These are phyloP conservation scores for Cordyceps pruinosa DNA, from an alignment of 2,329 filamentous ascomycete genomes.

Conservation along the genomic window DNA sequence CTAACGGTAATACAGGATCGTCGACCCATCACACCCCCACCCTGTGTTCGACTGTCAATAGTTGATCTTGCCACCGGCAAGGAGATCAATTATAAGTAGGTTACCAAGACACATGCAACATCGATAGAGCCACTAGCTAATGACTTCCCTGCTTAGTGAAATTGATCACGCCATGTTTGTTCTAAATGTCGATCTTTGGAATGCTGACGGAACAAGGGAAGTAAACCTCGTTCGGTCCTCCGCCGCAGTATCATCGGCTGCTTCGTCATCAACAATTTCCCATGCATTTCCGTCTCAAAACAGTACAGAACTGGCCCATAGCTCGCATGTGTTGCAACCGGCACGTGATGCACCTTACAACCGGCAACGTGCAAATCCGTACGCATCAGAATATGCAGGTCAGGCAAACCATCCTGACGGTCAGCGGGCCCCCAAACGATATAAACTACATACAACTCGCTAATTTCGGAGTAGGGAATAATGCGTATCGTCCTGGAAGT, in stretches of 20 bases:
- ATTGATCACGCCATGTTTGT: slow-evolving; percentile 41
- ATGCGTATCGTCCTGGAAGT: slow-evolving; percentile 25
- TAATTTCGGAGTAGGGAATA: slow-evolving; percentile 15
- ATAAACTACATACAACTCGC: neutral
- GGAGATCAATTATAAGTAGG: slow-evolving; percentile 78
- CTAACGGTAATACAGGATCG: slow-evolving; percentile 59
- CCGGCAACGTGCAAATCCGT: slow-evolving; percentile 21
- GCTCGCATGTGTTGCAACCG: slow-evolving; percentile 21
- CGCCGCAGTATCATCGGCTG: slow-evolving; percentile 19
- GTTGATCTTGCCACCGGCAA: slow-evolving; percentile 66
- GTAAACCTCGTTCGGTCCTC: slow-evolving; percentile 56
- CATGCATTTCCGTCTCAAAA: neutral
- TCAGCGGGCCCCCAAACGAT: slow-evolving; percentile 13
- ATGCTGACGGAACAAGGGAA: slow-evolving; percentile 56
- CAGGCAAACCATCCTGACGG: slow-evolving; percentile 27
- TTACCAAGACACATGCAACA: slow-evolving; percentile 13
- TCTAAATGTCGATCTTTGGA: slow-evolving; percentile 61
- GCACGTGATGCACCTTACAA: slow-evolving; percentile 30
- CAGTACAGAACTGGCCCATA: neutral
- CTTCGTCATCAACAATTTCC: neutral
- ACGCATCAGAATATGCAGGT: slow-evolving; percentile 27
- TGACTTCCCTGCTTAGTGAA: slow-evolving; percentile 21
- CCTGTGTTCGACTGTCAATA: slow-evolving; percentile 79
- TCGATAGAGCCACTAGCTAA: slow-evolving; percentile 20
- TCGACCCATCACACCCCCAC: slow-evolving; percentile 89